Base-by-base conservation (phyloP, 805 yeast genomes). In the Tetrapisispora phaffii region DNA sequence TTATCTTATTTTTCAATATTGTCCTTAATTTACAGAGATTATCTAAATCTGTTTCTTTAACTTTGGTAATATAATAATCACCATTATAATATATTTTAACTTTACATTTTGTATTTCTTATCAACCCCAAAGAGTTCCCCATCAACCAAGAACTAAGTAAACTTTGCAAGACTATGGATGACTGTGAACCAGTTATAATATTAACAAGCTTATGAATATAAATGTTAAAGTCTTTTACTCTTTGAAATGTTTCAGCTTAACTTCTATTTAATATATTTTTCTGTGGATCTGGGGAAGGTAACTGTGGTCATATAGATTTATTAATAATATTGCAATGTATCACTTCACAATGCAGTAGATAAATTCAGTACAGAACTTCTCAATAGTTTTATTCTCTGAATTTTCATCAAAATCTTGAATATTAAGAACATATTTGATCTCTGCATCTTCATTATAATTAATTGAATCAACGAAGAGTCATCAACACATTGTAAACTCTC, bases 61-160 rank as follows among this genome's bases (percentile, higher is more conserved):
- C 48, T 47, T 54, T 58, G 9, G 51, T 38, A 9, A 47, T 59
- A 41, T 52, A 52, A 41, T 54, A 58, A 28, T 57, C 59, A 17
- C 47, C 53, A 26, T 50, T 37, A 33, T 48, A 46, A 19, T 50
- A 39, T 8, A 53, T 48, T 43, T 57, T 57, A n/a, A 57, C 41
- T 39, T 55, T 56, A 2, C 55, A 42, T 20, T 35, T 19, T 17
- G 20, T 20, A 22, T 34, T 28, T 21, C 15, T 39, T 17, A n/a
- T 4, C 4, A 20, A 24, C 7, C 42, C 37, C 13, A 38, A 32
- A 34, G 29, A 17, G 28, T 31, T 42, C 33, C 37, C 26, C 9
- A 40, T 34, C 4, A 50, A 22, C 52, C 54, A 52, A 21, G 33
- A 32, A 15, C 44, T 34, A 22, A 49, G 41, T 10, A 44, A 37